These are phyloP conservation scores for Avena eriantha DNA, from an alignment of 176 grass and related monocot genomes.

Conservation along the genomic window DNA sequence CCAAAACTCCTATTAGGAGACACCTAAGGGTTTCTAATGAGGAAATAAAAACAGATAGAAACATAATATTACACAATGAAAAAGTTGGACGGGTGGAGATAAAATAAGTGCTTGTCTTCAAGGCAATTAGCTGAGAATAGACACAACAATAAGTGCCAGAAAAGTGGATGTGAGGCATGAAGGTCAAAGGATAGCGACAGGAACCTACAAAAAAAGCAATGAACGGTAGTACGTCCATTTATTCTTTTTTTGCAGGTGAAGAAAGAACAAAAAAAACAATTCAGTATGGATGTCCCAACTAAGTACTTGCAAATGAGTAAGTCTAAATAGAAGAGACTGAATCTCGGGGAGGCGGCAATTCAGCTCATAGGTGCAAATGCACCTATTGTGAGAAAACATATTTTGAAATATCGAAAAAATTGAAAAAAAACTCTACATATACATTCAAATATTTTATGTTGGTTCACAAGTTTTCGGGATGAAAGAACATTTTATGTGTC, in stretches of 20 bases:
- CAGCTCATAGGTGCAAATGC: no score
- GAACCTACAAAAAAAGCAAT: conserved; percentile 1
- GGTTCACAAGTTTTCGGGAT: no score
- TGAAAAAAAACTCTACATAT: no score
- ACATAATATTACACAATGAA: not conserved
- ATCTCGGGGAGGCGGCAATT: no score
- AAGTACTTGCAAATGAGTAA: not conserved
- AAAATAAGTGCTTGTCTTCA: not conserved
- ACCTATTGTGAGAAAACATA: no score
- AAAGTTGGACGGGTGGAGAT: not conserved
- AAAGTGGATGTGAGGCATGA: conserved; percentile 2
- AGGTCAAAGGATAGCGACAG: conserved; percentile 32
- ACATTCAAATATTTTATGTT: no score
- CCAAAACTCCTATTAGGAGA: not conserved
- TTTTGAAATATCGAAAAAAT: no score
- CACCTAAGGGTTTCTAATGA: not conserved
- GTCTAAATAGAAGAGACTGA: not conserved
- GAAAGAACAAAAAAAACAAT: not conserved
- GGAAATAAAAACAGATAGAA: not conserved
- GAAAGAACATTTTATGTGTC: no score
- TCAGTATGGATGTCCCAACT: not conserved
- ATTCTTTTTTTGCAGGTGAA: not conserved
- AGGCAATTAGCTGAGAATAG: conserved; percentile 43
- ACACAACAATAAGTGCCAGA: conserved; percentile 37
- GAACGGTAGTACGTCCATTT: no score